These are phyloP conservation scores for Mucor sp. DNA, from an alignment of 371 early-diverging fungal species.

Conservation along the genomic window DNA sequence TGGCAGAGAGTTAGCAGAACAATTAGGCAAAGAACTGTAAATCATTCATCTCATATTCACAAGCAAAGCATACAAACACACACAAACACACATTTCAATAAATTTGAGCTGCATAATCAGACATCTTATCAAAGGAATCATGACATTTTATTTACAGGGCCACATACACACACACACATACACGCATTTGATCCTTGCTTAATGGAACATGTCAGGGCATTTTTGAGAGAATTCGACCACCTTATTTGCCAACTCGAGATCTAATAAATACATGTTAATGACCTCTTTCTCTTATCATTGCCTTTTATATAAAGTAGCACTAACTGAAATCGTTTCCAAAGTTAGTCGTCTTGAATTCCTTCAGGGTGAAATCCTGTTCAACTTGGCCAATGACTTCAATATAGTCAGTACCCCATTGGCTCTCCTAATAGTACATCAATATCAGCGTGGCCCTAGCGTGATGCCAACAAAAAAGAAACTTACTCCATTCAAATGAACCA, in stretches of 20 bases:
- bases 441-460: not conserved
- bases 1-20: slow-evolving; percentile 70
- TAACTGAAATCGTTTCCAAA: slow-evolving; percentile 45
- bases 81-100: not conserved
- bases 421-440: slow-evolving; percentile 25
- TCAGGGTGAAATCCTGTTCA: slow-evolving; percentile 37
- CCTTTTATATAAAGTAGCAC: not conserved
- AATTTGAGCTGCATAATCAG: not conserved
- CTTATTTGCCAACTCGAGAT: slow-evolving; percentile 46
- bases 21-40: slow-evolving; percentile 56
- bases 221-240: slow-evolving; percentile 45
- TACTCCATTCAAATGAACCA: slow-evolving; percentile 56
- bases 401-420: slow-evolving; percentile 43
- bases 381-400: slow-evolving; percentile 53
- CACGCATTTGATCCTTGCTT: not conserved
- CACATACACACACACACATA: too few relatives aligned
- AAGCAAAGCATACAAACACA: not conserved
- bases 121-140: not conserved
- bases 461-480: slow-evolving; percentile 2
- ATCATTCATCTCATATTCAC: not conserved
- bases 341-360: slow-evolving; percentile 44
- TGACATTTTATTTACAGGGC: not conserved
- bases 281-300: not conserved
- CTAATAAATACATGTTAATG: slow-evolving; percentile 16
- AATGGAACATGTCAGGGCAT: slow-evolving; percentile 46